A percentile compares a stretch with the other conserved stretches of the same genome.
Evolutionary conservation across 148 eudicot species (phyloP).

Genomic region (Rhododendron henanense): DNA sequence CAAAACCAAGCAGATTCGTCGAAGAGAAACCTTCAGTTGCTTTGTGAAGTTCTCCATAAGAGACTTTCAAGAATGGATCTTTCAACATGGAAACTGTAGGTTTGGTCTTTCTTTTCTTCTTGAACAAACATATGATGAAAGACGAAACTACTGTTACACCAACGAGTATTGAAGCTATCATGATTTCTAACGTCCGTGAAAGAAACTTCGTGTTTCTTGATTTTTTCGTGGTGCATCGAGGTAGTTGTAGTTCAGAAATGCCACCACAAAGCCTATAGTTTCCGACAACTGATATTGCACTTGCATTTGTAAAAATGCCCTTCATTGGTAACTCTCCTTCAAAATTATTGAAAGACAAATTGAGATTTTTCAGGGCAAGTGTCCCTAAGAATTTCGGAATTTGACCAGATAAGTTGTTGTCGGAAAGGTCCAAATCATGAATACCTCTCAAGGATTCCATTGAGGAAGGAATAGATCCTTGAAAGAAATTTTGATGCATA

Average conservation of each 20-base stretch:
- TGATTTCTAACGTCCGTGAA: no score
- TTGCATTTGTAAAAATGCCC: no score
- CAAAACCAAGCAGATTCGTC: background rate
- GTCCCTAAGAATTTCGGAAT: background rate
- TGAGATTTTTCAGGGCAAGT: no score
- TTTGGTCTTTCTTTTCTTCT: background rate
- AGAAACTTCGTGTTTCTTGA: background rate
- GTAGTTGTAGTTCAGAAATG: background rate
- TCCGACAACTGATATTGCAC: background rate
- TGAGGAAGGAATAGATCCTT: slow-evolving; percentile 5
- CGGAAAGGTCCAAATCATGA: slow-evolving; percentile 2
- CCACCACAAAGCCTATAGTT: slow-evolving; percentile 19
- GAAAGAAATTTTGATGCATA: background rate
- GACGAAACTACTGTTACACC: background rate
- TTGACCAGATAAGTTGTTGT: slow-evolving; percentile 10
- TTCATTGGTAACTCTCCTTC: no score
- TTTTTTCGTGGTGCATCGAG: background rate
- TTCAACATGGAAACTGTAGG: background rate
- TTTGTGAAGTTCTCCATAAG: background rate
- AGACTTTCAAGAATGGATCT: background rate
- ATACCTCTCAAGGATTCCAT: background rate
- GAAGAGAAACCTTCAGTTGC: slow-evolving; percentile 1
- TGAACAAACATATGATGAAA: background rate
- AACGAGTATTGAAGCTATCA: background rate
- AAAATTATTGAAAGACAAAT: no score